A percentile compares a stretch with the other conserved stretches of the same genome.
These are phyloP conservation scores for Phytophthora crassamura DNA, from an alignment of 352 stramenopile genomes.

Conservation along the genomic window DNA sequence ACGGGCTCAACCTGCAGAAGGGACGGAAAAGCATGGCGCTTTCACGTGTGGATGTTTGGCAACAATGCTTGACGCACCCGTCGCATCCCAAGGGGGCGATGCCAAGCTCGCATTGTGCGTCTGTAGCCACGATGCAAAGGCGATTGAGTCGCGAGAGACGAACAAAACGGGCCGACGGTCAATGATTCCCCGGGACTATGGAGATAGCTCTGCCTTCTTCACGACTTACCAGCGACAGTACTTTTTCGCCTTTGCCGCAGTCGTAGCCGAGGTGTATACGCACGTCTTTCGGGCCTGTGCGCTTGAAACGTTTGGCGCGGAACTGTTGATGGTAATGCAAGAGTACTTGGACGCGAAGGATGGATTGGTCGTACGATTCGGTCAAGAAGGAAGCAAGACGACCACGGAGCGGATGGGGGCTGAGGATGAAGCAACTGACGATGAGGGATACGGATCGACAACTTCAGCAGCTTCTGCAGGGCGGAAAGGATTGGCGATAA, in stretches of 20 bases:
- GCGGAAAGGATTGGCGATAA: neutral
- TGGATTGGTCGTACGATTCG: constrained; percentile 42
- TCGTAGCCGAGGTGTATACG: constrained; percentile 55
- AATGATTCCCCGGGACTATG: constrained; percentile 20
- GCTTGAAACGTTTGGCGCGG: constrained; percentile 51
- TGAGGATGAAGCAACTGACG: neutral
- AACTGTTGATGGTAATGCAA: constrained; percentile 52
- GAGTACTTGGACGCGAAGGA: constrained; percentile 59
- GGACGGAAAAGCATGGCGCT: constrained; percentile 59
- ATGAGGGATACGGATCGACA: constrained; percentile 7
- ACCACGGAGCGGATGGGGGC: no score
- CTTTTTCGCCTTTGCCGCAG: constrained; percentile 61
- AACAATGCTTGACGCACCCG: constrained; percentile 61
- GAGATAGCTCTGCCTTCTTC: constrained; percentile 40
- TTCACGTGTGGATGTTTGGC: constrained; percentile 67
- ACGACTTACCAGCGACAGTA: constrained; percentile 56
- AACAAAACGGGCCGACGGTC: neutral
- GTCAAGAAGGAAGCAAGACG: neutral
- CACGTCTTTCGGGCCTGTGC: constrained; percentile 65
- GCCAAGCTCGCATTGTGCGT: constrained; percentile 60
- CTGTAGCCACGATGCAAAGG: constrained; percentile 55
- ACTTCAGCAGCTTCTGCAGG: neutral
- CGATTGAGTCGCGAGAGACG: constrained; percentile 10
- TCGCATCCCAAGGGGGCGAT: constrained; percentile 14
- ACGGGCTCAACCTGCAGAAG: constrained; percentile 43